Conservation (phyloP, 768 basidiomycete genomes). For the Mycena galopus region DNA sequence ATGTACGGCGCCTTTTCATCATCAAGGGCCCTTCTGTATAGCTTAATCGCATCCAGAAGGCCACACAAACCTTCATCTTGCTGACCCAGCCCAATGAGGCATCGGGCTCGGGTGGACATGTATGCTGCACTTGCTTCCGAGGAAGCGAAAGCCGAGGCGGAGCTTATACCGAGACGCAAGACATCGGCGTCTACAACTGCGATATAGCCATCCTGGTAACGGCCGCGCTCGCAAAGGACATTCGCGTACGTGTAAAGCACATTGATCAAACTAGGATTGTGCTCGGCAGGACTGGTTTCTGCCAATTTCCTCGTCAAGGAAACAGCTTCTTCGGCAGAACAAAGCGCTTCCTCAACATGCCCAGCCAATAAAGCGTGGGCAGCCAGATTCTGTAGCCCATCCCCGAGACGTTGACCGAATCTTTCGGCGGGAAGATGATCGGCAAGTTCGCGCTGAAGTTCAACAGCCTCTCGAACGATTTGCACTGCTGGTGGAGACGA, state of each 20-base stretch:
- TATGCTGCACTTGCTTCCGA: conserved; percentile 31
- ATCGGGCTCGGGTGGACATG: conserved; percentile 31
- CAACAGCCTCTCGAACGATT: conserved; percentile 24
- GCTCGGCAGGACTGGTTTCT: not conserved
- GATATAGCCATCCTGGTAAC: conserved; percentile 12
- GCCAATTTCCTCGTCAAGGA: conserved; percentile 14
- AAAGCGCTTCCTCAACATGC: conserved; percentile 21
- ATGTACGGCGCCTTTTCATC: not conserved
- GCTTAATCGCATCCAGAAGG: conserved; percentile 11
- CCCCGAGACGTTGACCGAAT: conserved; percentile 13
- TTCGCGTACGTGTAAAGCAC: conserved; percentile 32
- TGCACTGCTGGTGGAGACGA: conserved; percentile 10
- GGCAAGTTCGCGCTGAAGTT: conserved; percentile 2
- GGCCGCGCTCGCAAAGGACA: conserved; percentile 11
- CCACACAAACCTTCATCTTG: conserved; percentile 5
- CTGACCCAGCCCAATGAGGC: conserved; percentile 15
- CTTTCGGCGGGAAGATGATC: not conserved
- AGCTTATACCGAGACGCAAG: not conserved
- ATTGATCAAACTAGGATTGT: conserved; percentile 24
- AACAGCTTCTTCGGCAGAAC: conserved; percentile 20
- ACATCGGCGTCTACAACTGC: conserved; percentile 15
- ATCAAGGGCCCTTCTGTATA: conserved; percentile 11
- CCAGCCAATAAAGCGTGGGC: conserved; percentile 26
- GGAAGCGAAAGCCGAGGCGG: conserved; percentile 17
- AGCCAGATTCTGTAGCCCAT: conserved; percentile 33